Base-by-base conservation (phyloP, 257 asterid species). In the Handroanthus guayacan region DNA sequence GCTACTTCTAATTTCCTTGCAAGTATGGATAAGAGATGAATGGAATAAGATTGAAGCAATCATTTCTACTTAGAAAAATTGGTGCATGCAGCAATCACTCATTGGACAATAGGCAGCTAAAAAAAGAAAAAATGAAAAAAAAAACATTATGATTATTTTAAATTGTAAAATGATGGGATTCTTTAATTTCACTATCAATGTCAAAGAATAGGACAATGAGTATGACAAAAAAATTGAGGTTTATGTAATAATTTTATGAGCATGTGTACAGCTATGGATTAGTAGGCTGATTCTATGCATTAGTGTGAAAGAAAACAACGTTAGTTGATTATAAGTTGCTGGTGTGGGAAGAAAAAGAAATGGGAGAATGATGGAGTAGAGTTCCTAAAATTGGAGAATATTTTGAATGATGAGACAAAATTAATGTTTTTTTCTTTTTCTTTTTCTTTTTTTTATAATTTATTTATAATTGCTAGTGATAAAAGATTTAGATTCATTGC, bases 81-180 rank as follows among this genome's bases (percentile, higher is more conserved):
- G 47, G 31, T 25, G 31, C 31, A 25, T 25, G 31, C 31, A 45
- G 10, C 10, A 9, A 2, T 47, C 13, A 3, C 54, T 9, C 54
- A 48, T 48, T 48, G 54, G 12, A 4, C 13, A 48, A 48, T 48
- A 2, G 54, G 14, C 7, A 41, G 45, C 4, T 41, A 41, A 8
- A 41, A 39, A 8, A 41, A 8, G 8, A 41, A 8, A 41, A 41
- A 41, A 41, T 8, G 8, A 52, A 52, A n/a, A 17, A 17, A 8
- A 16, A 16, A 18, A 18, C 0, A 55, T 57, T 5, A 6, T 57
- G 6, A 57, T 20, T 57, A 66, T 1, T 38, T 37, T 38, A 54
- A 55, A 70, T 70, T 70, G 41, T 57, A 67, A 0, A 36, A 58
- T 25, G n/a, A 38, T 55, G 54, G 25, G 43, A 71, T 55, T 55